These are phyloP conservation scores for Xylariaceae sp. DNA, from an alignment of 2,329 filamentous ascomycete species.

Conservation along the genomic window DNA sequence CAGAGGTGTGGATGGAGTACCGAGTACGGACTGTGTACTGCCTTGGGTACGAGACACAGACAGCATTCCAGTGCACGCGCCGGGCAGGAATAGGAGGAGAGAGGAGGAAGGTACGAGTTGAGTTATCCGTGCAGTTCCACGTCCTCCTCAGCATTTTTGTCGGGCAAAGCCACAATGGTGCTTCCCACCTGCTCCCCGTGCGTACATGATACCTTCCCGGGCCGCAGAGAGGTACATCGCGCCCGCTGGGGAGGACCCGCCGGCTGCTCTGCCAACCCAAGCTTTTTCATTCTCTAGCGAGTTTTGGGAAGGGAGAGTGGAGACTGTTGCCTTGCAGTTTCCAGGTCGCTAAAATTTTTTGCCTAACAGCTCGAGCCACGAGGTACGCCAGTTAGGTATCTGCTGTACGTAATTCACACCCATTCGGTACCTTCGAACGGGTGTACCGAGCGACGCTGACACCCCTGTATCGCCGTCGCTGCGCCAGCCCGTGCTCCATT, in stretches of 20 bases:
- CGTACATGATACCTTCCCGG: no score
- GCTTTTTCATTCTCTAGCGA: neutral
- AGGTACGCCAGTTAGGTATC: slow-evolving; percentile 2
- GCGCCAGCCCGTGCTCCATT: neutral
- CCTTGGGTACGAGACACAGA: no score
- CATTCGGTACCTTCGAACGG: neutral
- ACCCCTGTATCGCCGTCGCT: neutral
- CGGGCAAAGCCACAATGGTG: neutral
- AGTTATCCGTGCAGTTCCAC: no score
- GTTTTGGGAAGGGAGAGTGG: neutral
- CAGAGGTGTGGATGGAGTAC: neutral
- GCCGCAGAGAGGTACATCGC: neutral
- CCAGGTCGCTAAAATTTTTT: slow-evolving; percentile 18
- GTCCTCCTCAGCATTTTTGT: neutral
- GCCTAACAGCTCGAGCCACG: slow-evolving; percentile 13
- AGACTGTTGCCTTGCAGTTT: slow-evolving; percentile 15
- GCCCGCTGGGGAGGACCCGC: no score
- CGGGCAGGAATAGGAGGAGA: no score
- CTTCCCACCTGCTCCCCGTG: neutral
- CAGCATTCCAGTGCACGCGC: no score
- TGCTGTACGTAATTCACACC: neutral
- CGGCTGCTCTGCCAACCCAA: neutral
- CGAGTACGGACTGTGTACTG: neutral
- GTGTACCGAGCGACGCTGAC: neutral
- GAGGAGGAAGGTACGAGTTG: neutral